phyloP scores from a whole-genome alignment of 441 rosid genomes.

The Populus hybrid region DNA sequence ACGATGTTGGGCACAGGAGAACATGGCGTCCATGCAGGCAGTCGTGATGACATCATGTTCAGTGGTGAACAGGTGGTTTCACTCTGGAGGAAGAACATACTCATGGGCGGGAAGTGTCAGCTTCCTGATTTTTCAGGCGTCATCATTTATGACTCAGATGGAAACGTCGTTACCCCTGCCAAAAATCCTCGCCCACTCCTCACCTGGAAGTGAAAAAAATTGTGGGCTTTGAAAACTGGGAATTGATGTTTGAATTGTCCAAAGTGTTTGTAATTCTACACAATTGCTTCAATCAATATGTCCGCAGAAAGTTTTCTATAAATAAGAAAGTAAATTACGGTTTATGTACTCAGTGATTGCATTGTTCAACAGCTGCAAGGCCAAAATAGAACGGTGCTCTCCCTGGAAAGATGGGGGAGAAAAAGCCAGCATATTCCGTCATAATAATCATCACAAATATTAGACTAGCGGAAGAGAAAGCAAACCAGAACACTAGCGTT shows the following conservation, averaged over 20 bases:
- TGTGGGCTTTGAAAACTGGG: neutral
- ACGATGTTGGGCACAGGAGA: constrained; percentile 17
- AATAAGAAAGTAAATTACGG: neutral
- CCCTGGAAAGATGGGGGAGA: neutral
- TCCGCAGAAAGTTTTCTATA: neutral
- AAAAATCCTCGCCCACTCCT: constrained; percentile 50
- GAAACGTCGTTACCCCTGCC: constrained; percentile 49
- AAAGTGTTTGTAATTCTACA: neutral
- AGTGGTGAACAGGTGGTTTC: constrained; percentile 41
- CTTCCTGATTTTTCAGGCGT: constrained; percentile 88
- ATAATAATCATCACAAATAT: neutral
- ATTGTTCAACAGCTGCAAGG: neutral
- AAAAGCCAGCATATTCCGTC: neutral
- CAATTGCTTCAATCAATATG: neutral
- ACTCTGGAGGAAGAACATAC: constrained; percentile 85
- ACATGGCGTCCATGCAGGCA: constrained; percentile 6
- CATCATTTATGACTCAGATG: constrained; percentile 69
- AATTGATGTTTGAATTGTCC: neutral
- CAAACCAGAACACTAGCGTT: neutral
- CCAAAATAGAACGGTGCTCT: neutral
- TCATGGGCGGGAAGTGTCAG: constrained; percentile 91
- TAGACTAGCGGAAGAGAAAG: neutral
- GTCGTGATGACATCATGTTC: constrained; percentile 21
- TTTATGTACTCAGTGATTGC: neutral
- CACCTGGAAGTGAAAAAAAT: constrained; percentile 61